Conservation (phyloP, 2,329 filamentous ascomycete genomes). For the Cyclaneusma minus region DNA sequence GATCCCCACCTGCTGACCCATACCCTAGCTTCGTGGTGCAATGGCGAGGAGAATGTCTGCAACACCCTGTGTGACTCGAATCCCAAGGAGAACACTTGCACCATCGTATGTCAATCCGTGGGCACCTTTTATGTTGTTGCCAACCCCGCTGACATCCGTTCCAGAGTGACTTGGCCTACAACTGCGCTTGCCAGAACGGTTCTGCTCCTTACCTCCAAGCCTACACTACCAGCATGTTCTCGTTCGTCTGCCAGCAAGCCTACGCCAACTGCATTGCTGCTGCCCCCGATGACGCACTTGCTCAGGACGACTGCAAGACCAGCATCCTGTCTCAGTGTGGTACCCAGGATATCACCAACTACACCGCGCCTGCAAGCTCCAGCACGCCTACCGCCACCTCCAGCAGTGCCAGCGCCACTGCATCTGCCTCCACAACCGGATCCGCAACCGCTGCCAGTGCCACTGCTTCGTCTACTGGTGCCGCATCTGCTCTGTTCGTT, state of each 20-base stretch:
- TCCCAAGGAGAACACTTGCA: conserved; percentile 35
- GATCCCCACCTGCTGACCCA: neutral
- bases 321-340: conserved; percentile 31
- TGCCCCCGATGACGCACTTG: conserved; percentile 27
- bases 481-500: conserved; percentile 25
- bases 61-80: conserved; percentile 38
- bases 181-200: conserved; percentile 40
- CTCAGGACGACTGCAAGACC: conserved; percentile 29
- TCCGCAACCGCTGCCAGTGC: conserved; percentile 10
- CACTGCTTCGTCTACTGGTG: conserved; percentile 16
- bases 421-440: conserved; percentile 8
- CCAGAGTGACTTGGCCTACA: conserved; percentile 33
- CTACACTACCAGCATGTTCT: conserved; percentile 43
- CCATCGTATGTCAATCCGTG: conserved; percentile 29
- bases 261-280: conserved; percentile 29
- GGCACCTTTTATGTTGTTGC: conserved; percentile 1
- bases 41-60: conserved; percentile 41
- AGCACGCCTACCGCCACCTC: conserved; percentile 17
- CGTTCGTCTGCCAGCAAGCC: conserved; percentile 40
- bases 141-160: neutral
- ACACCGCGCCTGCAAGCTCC: conserved; percentile 10
- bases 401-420: conserved; percentile 6
- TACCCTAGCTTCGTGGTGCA: conserved; percentile 35
- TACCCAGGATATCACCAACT: conserved; percentile 23
- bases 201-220: conserved; percentile 30